Conservation (phyloP, 371 early-diverging fungal species). For the Entomophthora muscae region DNA sequence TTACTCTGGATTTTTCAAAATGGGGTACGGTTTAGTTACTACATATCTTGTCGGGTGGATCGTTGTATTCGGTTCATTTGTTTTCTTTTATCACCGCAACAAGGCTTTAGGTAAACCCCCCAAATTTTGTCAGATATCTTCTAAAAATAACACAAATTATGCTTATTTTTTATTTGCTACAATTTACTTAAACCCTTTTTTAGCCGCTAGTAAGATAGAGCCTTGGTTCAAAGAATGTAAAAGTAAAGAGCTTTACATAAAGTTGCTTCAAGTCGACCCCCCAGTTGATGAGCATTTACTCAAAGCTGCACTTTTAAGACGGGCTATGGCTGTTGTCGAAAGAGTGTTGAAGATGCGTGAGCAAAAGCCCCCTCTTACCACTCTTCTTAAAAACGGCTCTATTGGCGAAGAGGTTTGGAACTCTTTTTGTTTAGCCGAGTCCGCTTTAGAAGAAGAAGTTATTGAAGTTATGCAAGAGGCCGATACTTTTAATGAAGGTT, state of each 20-base stretch:
- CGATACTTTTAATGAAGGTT: conserved; percentile 61
- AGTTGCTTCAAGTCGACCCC: conserved; percentile 34
- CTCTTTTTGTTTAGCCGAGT: conserved; percentile 60
- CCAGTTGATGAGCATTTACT: conserved; percentile 39
- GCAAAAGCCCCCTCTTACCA: conserved; percentile 64
- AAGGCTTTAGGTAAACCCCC: conserved; percentile 10
- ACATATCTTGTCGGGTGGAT: conserved; percentile 9
- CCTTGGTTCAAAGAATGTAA: conserved; percentile 54
- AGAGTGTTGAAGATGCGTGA: conserved; percentile 56
- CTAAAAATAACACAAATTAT: no score
- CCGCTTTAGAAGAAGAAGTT: conserved; percentile 64
- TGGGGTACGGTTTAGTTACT: conserved; percentile 7
- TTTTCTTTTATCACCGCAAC: conserved; percentile 9
- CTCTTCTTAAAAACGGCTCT: conserved; percentile 62
- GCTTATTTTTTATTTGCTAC: neutral
- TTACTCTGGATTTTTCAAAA: neutral
- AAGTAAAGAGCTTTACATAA: conserved; percentile 49
- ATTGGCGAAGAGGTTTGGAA: conserved; percentile 79
- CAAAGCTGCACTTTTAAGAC: conserved; percentile 56
- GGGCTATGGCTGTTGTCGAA: conserved; percentile 69
- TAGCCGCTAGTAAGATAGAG: conserved; percentile 16
- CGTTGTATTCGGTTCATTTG: conserved; percentile 11
- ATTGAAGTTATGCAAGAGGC: conserved; percentile 63
- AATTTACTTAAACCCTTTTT: neutral
- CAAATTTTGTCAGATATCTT: neutral